Conservation (phyloP, 305 asterid species). For the Solanum hybrid region DNA sequence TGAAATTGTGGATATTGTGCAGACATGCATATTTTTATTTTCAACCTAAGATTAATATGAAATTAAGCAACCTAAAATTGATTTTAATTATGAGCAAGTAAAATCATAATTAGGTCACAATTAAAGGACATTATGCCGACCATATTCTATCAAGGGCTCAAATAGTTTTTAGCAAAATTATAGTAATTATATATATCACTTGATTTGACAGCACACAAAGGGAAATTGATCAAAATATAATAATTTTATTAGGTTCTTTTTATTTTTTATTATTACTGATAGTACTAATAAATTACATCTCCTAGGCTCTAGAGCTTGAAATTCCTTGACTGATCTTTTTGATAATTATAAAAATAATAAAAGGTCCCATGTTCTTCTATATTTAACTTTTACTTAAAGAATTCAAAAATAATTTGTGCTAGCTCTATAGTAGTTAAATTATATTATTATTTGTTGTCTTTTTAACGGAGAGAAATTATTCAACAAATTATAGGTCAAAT, state of each 20-base stretch:
- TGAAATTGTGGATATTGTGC: neutral
- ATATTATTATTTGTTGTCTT: neutral
- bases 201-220: slow-evolving; percentile 48
- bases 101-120: neutral
- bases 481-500: neutral
- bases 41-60: neutral
- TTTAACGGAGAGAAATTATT: slow-evolving; percentile 10
- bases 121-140: neutral
- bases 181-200: neutral
- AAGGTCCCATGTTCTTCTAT: slow-evolving; percentile 16
- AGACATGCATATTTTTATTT: neutral
- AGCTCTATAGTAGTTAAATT: neutral
- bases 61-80: neutral
- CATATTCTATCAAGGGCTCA: neutral
- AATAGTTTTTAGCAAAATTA: neutral
- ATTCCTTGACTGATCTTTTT: slow-evolving; percentile 27
- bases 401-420: slow-evolving; percentile 19
- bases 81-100: neutral
- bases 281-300: neutral
- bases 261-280: neutral
- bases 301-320: slow-evolving; percentile 36
- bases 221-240: slow-evolving; percentile 8
- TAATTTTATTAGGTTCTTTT: neutral
- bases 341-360: neutral
- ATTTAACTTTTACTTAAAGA: slow-evolving; percentile 16